Evolutionary conservation across 108 stramenopile genomes (phyloP).

Genomic region (Skeletonema tropicum): DNA sequence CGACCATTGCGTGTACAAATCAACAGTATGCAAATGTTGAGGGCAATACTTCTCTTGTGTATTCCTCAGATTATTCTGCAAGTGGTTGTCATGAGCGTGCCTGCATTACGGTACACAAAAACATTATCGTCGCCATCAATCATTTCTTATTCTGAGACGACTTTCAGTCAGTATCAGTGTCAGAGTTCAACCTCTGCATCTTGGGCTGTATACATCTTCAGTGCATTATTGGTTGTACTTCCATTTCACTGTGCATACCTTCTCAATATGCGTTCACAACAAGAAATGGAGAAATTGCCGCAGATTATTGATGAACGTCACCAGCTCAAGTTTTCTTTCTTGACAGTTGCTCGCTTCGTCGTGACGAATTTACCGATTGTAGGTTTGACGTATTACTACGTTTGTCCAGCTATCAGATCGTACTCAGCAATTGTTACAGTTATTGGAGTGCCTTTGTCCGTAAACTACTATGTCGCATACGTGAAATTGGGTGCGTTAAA

Average conservation of each 20-base stretch:
- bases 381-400: slow-evolving; percentile 17
- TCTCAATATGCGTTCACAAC: slow-evolving; percentile 34
- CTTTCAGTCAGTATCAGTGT: slow-evolving; percentile 15
- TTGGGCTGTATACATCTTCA: slow-evolving; percentile 10
- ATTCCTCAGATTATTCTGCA: slow-evolving; percentile 29
- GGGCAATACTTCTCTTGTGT: slow-evolving; percentile 14
- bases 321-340: neutral
- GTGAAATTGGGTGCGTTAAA: slow-evolving; percentile 14
- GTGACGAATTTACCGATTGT: slow-evolving; percentile 21
- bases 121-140: neutral
- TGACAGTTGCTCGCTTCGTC: neutral
- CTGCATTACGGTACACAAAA: slow-evolving; percentile 8
- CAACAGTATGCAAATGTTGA: slow-evolving; percentile 12
- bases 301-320: slow-evolving; percentile 26
- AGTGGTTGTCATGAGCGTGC: slow-evolving; percentile 18
- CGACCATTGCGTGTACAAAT: slow-evolving; percentile 21
- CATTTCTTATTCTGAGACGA: slow-evolving; percentile 7
- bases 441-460: slow-evolving; percentile 14
- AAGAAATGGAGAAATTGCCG: slow-evolving; percentile 28
- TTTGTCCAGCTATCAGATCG: slow-evolving; percentile 7
- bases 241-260: slow-evolving; percentile 25
- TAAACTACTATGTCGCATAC: slow-evolving; percentile 24
- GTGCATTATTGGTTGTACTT: slow-evolving; percentile 17
- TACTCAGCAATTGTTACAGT: slow-evolving; percentile 26
- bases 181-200: slow-evolving; percentile 12